Percentiles rank a stretch among this genome's conserved stretches.
phyloP scores from a whole-genome alignment of 1,284 basidiomycete species.

The Hortiboletus rubellus region DNA sequence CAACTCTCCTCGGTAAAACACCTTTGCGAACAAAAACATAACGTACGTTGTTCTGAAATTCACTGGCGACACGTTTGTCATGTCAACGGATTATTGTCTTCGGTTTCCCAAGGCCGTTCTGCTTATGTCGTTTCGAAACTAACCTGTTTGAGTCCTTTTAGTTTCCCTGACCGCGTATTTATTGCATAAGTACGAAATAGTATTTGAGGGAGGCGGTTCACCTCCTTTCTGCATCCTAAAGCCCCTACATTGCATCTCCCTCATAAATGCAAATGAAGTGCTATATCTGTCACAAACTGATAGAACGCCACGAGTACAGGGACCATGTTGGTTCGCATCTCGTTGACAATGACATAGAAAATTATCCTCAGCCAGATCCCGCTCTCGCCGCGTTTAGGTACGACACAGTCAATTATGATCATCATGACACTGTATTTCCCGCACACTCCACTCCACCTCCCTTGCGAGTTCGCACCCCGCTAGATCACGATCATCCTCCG shows the following conservation, averaged over 20 bases:
- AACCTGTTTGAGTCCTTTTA: neutral
- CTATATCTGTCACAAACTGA: constrained; percentile 11
- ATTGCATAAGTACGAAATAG: neutral
- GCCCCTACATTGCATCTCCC: neutral
- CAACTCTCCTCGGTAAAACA: neutral
- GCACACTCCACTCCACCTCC: neutral
- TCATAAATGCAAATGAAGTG: constrained; percentile 18
- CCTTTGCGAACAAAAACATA: neutral
- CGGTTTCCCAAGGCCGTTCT: neutral
- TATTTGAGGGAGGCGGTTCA: neutral
- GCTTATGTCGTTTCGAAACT: neutral
- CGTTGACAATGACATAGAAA: neutral
- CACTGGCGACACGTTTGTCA: neutral
- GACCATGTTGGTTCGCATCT: constrained; percentile 18
- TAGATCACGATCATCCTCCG: neutral
- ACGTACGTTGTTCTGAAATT: neutral
- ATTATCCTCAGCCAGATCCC: neutral
- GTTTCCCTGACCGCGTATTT: neutral
- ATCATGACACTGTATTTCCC: neutral
- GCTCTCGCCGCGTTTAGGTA: constrained; percentile 1
- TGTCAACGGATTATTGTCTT: constrained; percentile 15
- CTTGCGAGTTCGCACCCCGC: neutral
- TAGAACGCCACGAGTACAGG: constrained; percentile 13
- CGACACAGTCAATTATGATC: neutral
- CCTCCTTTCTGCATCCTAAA: neutral